Evolutionary conservation across 2,329 filamentous ascomycete species (phyloP).

Genomic region (Colletotrichum cuscutae): DNA sequence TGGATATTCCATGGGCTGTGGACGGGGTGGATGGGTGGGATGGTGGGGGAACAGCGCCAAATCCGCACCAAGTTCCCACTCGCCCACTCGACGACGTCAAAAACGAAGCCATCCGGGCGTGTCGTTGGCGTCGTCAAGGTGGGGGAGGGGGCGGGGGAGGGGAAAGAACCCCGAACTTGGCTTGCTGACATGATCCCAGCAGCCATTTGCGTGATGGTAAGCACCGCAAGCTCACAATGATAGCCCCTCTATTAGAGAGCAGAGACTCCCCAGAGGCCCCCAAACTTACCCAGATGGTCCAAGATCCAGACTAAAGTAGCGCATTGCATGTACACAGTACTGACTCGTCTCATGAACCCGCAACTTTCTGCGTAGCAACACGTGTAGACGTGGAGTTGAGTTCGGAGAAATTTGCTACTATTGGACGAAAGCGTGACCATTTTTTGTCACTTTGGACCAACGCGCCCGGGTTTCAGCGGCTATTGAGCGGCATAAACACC

Average conservation of each 20-base stretch:
- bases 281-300: background rate
- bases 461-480: background rate
- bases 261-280: background rate
- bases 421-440: slow-evolving; percentile 1
- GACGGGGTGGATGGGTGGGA: background rate
- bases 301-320: background rate
- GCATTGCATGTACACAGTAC: background rate
- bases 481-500: slow-evolving; percentile 3
- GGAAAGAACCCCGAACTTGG: background rate
- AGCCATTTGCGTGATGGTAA: background rate
- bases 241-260: too few relatives aligned
- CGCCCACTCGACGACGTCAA: background rate
- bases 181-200: background rate
- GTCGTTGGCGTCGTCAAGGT: background rate
- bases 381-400: background rate
- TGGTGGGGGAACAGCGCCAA: slow-evolving; percentile 10
- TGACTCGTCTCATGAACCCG: slow-evolving; percentile 16
- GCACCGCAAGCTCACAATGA: too few relatives aligned
- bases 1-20: background rate
- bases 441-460: too few relatives aligned
- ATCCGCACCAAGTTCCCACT: background rate
- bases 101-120: background rate
- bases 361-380: background rate
- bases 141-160: slow-evolving; percentile 14
- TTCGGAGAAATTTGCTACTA: background rate